Percentiles rank a stretch among this genome's conserved stretches.
These are phyloP conservation scores for Trametes villosa DNA, from an alignment of 768 basidiomycete species.

Conservation along the genomic window DNA sequence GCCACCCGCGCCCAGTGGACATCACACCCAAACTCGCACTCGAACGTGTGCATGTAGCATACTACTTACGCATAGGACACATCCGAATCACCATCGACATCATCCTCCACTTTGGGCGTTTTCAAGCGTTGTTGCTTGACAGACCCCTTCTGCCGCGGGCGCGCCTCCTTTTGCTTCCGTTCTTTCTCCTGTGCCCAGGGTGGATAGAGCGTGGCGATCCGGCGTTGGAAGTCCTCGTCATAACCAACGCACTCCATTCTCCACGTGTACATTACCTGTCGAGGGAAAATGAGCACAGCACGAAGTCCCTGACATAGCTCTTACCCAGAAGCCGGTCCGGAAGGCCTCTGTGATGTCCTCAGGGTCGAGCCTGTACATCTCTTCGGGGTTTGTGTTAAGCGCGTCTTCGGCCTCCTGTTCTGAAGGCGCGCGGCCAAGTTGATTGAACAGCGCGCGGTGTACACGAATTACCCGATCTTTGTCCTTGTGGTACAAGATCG, in stretches of 20 bases:
- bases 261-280: slow-evolving; percentile 5
- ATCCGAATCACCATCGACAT: too few relatives aligned
- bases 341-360: neutral
- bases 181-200: too few relatives aligned
- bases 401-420: neutral
- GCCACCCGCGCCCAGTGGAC: too few relatives aligned
- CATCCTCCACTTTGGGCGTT: too few relatives aligned
- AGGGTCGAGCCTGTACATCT: neutral
- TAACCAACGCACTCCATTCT: slow-evolving; percentile 22
- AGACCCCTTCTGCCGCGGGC: too few relatives aligned
- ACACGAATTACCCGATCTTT: neutral
- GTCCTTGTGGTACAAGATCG: neutral
- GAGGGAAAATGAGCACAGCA: neutral
- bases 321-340: neutral
- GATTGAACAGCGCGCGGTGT: neutral
- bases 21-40: too few relatives aligned
- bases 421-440: neutral
- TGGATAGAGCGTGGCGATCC: too few relatives aligned
- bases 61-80: too few relatives aligned
- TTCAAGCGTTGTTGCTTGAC: too few relatives aligned
- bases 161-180: too few relatives aligned
- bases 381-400: neutral
- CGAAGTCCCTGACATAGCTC: neutral
- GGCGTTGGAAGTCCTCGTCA: slow-evolving; percentile 12
- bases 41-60: too few relatives aligned